Evolutionary conservation across 768 basidiomycete species (phyloP).

Genomic region (Rhizopogon vinicolor): DNA sequence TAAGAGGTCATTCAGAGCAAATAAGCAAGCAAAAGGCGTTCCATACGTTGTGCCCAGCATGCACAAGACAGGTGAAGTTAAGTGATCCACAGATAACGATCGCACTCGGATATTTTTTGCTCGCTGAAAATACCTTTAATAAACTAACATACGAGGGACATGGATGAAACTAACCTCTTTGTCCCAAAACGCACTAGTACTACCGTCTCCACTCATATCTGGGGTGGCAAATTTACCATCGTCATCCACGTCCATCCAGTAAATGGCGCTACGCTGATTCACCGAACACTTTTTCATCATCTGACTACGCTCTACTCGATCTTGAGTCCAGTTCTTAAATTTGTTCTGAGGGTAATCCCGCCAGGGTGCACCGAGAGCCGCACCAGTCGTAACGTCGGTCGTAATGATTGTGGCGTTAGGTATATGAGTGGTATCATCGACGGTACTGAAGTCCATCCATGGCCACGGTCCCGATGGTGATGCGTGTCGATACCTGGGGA

Average conservation of each 20-base stretch:
- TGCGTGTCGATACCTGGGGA: conserved; percentile 13
- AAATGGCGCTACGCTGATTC: conserved; percentile 15
- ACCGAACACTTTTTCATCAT: conserved; percentile 20
- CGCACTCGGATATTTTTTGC: conserved; percentile 22
- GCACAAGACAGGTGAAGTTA: conserved; percentile 47
- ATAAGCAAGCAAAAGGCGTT: background rate
- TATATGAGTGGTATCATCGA: background rate
- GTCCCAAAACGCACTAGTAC: conserved; percentile 28
- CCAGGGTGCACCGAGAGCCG: no score
- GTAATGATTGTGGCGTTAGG: background rate
- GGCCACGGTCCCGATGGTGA: conserved; percentile 30
- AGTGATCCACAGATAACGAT: conserved; percentile 45
- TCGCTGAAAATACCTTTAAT: conserved; percentile 25
- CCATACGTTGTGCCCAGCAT: conserved; percentile 53
- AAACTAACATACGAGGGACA: background rate
- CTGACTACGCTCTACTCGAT: conserved; percentile 24
- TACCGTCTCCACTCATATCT: background rate
- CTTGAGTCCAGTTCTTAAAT: conserved; percentile 29
- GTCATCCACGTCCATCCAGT: conserved; percentile 19
- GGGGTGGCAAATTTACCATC: conserved; percentile 10
- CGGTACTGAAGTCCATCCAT: conserved; percentile 20
- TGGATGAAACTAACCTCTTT: conserved; percentile 28
- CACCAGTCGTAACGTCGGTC: no score
- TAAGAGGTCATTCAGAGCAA: background rate
- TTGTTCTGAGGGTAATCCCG: conserved; percentile 26